Base-by-base conservation (phyloP, 2,329 filamentous ascomycete species). In the Fusarium sp. region DNA sequence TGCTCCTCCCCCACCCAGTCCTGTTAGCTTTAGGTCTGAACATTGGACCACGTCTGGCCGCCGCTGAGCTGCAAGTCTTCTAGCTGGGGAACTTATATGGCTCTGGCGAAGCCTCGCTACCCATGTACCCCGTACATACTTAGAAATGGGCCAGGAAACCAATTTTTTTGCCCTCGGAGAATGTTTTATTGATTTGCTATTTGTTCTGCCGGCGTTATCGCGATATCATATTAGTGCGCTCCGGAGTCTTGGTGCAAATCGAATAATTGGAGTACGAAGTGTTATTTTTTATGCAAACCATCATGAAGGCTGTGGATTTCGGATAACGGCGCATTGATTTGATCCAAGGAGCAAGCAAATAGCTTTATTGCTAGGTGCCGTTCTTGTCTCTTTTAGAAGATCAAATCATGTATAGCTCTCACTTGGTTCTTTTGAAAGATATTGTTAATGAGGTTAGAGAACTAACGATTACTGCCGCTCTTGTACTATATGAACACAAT, bases 1-100 rank as follows among this genome's bases (percentile, higher is more conserved):
- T n/a, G 89, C 90, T 19, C 88, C 90, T 44, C 90, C 90, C 18
- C 90, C 90, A 25, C 89, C 90, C 18, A 90, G 88, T 74, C 90
- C 90, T 12, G 88, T 92, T 78, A 88, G 88, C 81, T 91, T 90
- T 78, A 86, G 88, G 35, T 80, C 83, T 30, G 88, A 91, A 64
- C 85, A 88, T 79, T 90, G 89, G 88, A 83, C 86, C 60, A 80
- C 81, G 40, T 78, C 80, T 50, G 71, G 73, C 50, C 79, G 76
- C 60, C 79, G 75, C 64, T 81, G 72, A 79, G 66, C 52, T 62
- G 42, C 64, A 46, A 70, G 53, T 64, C 65, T 64, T 61, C 38
- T 23, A 43, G 50, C 66, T 46, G 35, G 61, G 47, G 42, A 57
- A 43, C 61, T 69, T 60, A 33, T 63, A 69, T 52, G 58, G 57